phyloP scores from a whole-genome alignment of 1,284 basidiomycete species.

The Omphalotus olearius region DNA sequence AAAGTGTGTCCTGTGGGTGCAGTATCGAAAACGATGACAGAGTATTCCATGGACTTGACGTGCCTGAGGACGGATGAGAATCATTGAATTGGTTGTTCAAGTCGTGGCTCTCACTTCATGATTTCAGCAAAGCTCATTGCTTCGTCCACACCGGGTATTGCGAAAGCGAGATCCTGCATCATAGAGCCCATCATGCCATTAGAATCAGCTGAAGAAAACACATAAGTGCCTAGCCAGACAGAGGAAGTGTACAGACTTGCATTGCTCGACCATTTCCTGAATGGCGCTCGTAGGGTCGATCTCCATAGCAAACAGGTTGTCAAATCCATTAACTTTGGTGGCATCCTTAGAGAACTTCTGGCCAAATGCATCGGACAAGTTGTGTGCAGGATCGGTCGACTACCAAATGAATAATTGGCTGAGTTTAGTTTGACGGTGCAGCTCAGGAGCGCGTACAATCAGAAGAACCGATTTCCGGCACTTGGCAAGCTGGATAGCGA shows the following conservation, averaged over 20 bases:
- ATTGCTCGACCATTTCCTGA: conserved; percentile 99
- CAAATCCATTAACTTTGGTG: conserved; percentile 97
- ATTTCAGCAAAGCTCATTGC: conserved; percentile 99
- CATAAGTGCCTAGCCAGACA: conserved; percentile 10
- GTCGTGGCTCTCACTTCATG: conserved; percentile 98
- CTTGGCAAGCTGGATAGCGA: conserved; percentile 90
- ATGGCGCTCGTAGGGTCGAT: conserved; percentile 97
- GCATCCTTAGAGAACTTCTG: conserved; percentile 99
- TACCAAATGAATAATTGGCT: conserved; percentile 26
- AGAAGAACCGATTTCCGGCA: conserved; percentile 88
- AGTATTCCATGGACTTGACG: conserved; percentile 99
- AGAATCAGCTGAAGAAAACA: conserved; percentile 61
- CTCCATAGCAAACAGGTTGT: conserved; percentile 98
- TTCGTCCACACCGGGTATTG: conserved; percentile 98
- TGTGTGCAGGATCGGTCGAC: conserved; percentile 99
- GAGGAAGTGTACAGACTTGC: conserved; percentile 38
- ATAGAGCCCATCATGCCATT: conserved; percentile 97
- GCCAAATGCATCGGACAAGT: conserved; percentile 96
- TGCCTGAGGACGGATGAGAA: conserved; percentile 51
- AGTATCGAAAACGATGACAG: conserved; percentile 98
- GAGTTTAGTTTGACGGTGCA: neutral
- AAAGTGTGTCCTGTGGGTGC: conserved; percentile 98
- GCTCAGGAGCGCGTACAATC: conserved; percentile 60
- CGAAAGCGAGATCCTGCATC: conserved; percentile 99
- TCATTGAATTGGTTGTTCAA: neutral